Evolutionary conservation across 805 yeast genomes (phyloP).

Genomic region (Myxozyma monticola): DNA sequence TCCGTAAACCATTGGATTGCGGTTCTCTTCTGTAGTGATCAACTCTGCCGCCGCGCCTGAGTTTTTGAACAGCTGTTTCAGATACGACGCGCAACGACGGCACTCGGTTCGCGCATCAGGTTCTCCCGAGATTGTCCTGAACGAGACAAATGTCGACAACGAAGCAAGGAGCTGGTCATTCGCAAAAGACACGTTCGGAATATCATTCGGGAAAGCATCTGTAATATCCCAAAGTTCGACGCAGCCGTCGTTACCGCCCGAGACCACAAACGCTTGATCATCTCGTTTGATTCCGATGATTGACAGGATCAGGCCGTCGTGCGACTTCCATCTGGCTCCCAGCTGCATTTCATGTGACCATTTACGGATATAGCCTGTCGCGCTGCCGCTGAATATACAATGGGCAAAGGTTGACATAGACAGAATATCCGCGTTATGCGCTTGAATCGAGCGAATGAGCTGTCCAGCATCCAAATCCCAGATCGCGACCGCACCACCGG

Average conservation of each 20-base stretch:
- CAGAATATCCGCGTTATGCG: slow-evolving; percentile 53
- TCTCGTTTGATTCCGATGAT: slow-evolving; percentile 49
- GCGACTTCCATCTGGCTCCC: slow-evolving; percentile 52
- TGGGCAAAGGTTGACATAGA: slow-evolving; percentile 58
- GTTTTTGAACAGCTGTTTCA: slow-evolving; percentile 59
- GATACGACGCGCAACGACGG: slow-evolving; percentile 78
- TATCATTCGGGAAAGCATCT: slow-evolving; percentile 13
- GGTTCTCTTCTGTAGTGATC: slow-evolving; percentile 68
- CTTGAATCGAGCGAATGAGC: slow-evolving; percentile 46
- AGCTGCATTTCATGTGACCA: slow-evolving; percentile 53
- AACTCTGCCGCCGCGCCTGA: slow-evolving; percentile 68
- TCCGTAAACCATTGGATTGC: slow-evolving; percentile 82
- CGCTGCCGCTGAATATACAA: slow-evolving; percentile 60
- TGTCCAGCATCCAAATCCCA: slow-evolving; percentile 89
- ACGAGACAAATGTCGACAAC: slow-evolving; percentile 62
- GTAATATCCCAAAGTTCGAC: slow-evolving; percentile 66
- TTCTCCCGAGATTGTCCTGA: slow-evolving; percentile 77
- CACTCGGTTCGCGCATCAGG: slow-evolving; percentile 72
- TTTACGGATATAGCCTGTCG: slow-evolving; percentile 51
- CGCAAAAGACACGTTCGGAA: slow-evolving; percentile 39
- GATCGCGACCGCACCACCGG: slow-evolving; percentile 70
- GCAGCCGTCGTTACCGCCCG: slow-evolving; percentile 71
- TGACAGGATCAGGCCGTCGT: slow-evolving; percentile 58
- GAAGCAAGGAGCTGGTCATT: slow-evolving; percentile 66
- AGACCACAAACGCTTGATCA: slow-evolving; percentile 50